These are phyloP conservation scores for Termitomyces sp. DNA, from an alignment of 768 basidiomycete genomes.

Conservation along the genomic window DNA sequence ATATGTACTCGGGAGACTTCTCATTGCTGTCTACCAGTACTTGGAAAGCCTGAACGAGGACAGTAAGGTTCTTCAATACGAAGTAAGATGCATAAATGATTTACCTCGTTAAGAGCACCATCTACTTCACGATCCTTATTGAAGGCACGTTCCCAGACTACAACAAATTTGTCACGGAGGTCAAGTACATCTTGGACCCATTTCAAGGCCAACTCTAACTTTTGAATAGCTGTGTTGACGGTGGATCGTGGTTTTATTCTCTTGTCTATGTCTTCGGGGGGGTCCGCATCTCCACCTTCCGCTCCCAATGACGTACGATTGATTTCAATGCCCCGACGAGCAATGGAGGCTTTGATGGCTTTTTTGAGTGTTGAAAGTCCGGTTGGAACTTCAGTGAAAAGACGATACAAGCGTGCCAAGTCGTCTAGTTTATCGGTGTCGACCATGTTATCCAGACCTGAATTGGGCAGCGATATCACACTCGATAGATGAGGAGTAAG, in stretches of 20 bases:
- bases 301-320: constrained; percentile 54
- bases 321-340: constrained; percentile 70
- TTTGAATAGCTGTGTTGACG: constrained; percentile 34
- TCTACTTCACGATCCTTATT: constrained; percentile 70
- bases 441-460: constrained; percentile 85
- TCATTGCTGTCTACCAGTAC: constrained; percentile 85
- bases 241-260: constrained; percentile 46
- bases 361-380: constrained; percentile 63
- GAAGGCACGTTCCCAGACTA: constrained; percentile 67
- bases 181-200: constrained; percentile 94
- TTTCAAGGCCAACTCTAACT: constrained; percentile 61
- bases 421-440: constrained; percentile 74
- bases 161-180: constrained; percentile 89
- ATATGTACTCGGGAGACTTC: constrained; percentile 90
- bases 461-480: constrained; percentile 73
- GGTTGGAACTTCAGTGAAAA: constrained; percentile 61
- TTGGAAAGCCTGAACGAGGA: constrained; percentile 70
- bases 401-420: constrained; percentile 69
- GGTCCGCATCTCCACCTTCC: constrained; percentile 29
- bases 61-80: background rate
- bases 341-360: constrained; percentile 66
- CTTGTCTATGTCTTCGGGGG: constrained; percentile 31
- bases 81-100: constrained; percentile 8
- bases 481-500: constrained; percentile 71
- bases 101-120: constrained; percentile 78